phyloP scores from a whole-genome alignment of 768 basidiomycete genomes.

The Lactarius tabidus region DNA sequence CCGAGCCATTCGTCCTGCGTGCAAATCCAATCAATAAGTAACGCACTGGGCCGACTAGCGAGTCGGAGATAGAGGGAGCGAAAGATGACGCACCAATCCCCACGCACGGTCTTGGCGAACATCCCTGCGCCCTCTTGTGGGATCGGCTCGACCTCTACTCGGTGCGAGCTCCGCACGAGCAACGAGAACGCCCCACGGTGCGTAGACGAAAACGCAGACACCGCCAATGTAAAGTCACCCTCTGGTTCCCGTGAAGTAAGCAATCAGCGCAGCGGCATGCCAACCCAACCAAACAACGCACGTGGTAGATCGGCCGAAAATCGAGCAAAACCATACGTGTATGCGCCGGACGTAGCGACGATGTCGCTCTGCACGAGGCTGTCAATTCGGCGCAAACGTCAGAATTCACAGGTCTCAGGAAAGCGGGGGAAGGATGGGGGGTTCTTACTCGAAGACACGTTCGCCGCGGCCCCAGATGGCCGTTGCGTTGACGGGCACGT shows the following conservation, averaged over 20 bases:
- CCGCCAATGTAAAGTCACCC: conserved; percentile 78
- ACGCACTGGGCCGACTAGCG: conserved; percentile 11
- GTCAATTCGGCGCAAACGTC: neutral
- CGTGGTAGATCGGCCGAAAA: conserved; percentile 50
- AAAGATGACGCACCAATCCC: conserved; percentile 61
- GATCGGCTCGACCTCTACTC: conserved; percentile 61
- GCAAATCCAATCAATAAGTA: conserved; percentile 60
- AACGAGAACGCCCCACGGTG: conserved; percentile 65
- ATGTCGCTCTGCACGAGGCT: conserved; percentile 67
- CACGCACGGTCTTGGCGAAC: conserved; percentile 66
- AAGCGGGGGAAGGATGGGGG: neutral
- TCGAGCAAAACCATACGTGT: conserved; percentile 71
- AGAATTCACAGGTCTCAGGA: neutral
- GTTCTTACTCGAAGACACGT: conserved; percentile 72
- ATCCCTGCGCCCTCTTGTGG: conserved; percentile 90
- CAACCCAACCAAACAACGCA: conserved; percentile 35
- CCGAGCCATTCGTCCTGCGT: conserved; percentile 53
- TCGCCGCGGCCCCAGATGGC: conserved; percentile 72
- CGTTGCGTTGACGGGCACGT: conserved; percentile 69
- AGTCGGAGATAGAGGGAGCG: neutral
- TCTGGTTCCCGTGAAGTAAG: conserved; percentile 31
- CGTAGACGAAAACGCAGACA: conserved; percentile 78
- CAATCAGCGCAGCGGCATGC: conserved; percentile 14
- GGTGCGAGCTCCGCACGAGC: conserved; percentile 54
- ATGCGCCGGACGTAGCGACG: conserved; percentile 70